Evolutionary conservation across 73 alveolate species (phyloP).

Genomic region (Blepharisma japonicum): DNA sequence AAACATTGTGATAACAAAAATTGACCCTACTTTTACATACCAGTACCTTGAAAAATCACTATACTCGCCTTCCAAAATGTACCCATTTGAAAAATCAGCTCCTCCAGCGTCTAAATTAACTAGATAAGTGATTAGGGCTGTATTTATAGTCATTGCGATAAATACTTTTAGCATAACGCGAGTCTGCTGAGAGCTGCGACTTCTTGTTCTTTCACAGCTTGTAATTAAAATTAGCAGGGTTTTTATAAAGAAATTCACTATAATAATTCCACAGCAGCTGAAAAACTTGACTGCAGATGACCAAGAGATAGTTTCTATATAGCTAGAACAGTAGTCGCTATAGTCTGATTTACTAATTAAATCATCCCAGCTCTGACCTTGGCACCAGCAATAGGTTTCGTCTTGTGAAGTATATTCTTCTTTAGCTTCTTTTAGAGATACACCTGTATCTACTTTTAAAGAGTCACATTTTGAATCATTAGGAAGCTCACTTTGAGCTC

Average conservation of each 20-base stretch:
- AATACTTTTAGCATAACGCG: slow-evolving; percentile 44
- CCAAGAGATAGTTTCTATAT: not conserved
- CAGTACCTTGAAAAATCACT: slow-evolving; percentile 25
- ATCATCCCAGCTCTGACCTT: not conserved
- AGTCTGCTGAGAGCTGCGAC: not conserved
- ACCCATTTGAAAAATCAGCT: not conserved
- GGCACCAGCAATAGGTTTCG: not conserved
- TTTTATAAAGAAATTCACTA: slow-evolving; percentile 5
- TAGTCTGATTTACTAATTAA: not conserved
- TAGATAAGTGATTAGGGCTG: slow-evolving; percentile 22
- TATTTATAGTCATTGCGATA: slow-evolving; percentile 49
- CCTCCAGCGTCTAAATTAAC: not conserved
- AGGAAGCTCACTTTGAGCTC: slow-evolving; percentile 19
- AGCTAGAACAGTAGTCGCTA: not conserved
- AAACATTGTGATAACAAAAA: not conserved
- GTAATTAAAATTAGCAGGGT: not conserved
- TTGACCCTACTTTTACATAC: not conserved
- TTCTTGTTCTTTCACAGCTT: not conserved
- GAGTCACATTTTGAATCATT: not conserved
- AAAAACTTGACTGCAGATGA: slow-evolving; percentile 12
- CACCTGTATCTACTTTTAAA: not conserved
- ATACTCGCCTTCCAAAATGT: not conserved
- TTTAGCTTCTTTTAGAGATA: not conserved
- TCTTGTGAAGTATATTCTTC: not conserved
- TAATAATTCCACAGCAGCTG: slow-evolving; percentile 9